Base-by-base conservation (phyloP, 2,329 filamentous ascomycete species). In the Periconia digitata region DNA sequence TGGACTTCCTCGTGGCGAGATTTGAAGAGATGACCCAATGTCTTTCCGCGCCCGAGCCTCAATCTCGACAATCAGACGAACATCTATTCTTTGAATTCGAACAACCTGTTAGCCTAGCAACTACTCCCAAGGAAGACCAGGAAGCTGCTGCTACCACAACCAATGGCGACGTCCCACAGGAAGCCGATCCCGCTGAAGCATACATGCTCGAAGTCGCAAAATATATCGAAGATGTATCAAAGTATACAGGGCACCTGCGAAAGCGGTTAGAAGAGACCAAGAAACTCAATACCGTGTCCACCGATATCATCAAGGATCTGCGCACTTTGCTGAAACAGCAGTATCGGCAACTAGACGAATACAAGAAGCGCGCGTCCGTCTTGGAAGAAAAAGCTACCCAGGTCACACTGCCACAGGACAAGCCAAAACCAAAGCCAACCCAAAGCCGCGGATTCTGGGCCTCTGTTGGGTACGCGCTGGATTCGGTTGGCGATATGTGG, bases 261-360 rank as follows among this genome's bases (percentile, higher is more conserved):
- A 56, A 51, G 55, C 55, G 66, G 20, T 52, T 69, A n/a, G 65
- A 68, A 7, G 67, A 70, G 49, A 54, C 64, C 38, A 66, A 66
- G 47, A 57, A 61, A 17, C 48, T 70, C 37, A 69, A 70, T 38
- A 52, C 51, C 29, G 66, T 69, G 23, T 63, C 66, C 24, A 44
- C 62, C 18, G 66, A 68, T 23, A 59, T 67, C 52, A 69, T 70
- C 41, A 39, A 53, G 20, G 59, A 66, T 16, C 40, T 70, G 39
- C 55, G 65, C 4, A 47, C 43, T 13, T 59, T 68, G 23, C 54
- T 66, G 52, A 51, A 46, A 23, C 36, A 29, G 6, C 44, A 39
- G 15, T 17, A 38, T 6, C 3, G n/a, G 6, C 40, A 38, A 15
- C 15, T 43, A 23, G 35, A 49, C 22, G 27, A 39, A 27, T 42